Evolutionary conservation across 305 asterid species (phyloP).

Genomic region (Fraxinus xanthoxyloides): DNA sequence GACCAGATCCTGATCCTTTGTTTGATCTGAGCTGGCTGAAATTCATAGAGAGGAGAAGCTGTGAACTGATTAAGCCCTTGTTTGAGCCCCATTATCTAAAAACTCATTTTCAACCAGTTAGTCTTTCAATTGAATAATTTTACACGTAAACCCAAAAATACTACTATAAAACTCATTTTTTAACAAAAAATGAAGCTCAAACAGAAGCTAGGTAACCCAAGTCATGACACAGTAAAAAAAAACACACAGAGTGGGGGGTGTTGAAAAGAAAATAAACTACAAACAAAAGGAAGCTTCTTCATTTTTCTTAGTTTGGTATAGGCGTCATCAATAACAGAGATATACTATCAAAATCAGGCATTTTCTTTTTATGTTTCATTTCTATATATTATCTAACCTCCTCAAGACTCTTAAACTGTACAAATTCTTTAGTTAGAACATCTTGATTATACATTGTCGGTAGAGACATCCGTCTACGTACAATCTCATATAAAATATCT

Average conservation of each 20-base stretch:
- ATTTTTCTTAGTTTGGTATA: not conserved
- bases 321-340: not conserved
- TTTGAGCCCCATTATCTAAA: not conserved
- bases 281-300: not conserved
- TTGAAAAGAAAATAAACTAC: not conserved
- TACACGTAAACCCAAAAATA: not conserved
- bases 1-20: constrained; percentile 73
- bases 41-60: constrained; percentile 22
- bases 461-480: not conserved
- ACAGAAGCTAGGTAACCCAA: not conserved
- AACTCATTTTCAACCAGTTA: not conserved
- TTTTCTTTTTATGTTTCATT: not conserved
- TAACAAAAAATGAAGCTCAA: not conserved
- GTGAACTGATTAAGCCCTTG: constrained; percentile 6
- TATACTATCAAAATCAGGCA: not conserved
- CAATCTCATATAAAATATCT: not conserved
- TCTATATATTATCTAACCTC: not conserved
- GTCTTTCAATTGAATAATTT: too few species aligned
- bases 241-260: not conserved
- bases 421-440: not conserved
- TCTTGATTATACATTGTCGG: not conserved
- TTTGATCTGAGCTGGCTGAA: constrained; percentile 83
- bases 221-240: constrained; percentile 9
- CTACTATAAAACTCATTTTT: not conserved
- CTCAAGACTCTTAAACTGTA: not conserved